Conservation (phyloP, 257 asterid genomes). For the Eustoma russellianum region DNA sequence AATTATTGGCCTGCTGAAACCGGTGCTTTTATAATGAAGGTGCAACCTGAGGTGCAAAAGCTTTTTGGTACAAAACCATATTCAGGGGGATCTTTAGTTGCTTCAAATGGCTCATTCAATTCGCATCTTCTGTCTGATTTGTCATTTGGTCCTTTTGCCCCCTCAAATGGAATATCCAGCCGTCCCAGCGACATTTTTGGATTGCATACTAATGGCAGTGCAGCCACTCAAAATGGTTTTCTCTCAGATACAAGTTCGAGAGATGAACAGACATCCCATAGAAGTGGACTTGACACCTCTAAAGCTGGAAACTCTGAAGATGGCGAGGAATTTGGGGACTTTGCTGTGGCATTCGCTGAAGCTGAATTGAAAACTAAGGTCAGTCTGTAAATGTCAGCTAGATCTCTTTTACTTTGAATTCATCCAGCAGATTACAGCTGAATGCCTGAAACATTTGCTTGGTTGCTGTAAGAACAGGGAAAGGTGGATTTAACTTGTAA, state of each 20-base stretch:
- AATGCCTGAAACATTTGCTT: no score
- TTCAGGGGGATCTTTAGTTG: constrained; percentile 22
- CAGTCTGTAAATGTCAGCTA: neutral
- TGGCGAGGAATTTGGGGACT: constrained; percentile 64
- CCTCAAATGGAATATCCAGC: constrained; percentile 27
- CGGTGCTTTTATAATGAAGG: constrained; percentile 34
- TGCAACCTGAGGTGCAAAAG: constrained; percentile 18
- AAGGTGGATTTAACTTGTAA: no score
- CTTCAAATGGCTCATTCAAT: constrained; percentile 20
- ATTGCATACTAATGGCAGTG: constrained; percentile 23
- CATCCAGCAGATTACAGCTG: neutral
- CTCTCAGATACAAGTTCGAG: constrained; percentile 17
- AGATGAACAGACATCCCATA: constrained; percentile 20
- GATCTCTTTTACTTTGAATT: neutral
- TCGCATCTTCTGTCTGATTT: constrained; percentile 18
- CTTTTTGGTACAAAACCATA: constrained; percentile 25
- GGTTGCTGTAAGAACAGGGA: no score
- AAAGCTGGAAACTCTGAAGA: constrained; percentile 18
- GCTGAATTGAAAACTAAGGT: constrained; percentile 37
- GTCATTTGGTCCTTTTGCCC: constrained; percentile 31
- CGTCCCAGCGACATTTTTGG: constrained; percentile 23
- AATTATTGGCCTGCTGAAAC: constrained; percentile 13
- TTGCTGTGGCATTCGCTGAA: constrained; percentile 44
- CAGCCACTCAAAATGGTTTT: constrained; percentile 20
- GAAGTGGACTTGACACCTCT: constrained; percentile 16